Percentiles rank a stretch among this genome's conserved stretches.
Conservation (phyloP, 1,284 basidiomycete genomes). For the Naganishia sp. region DNA sequence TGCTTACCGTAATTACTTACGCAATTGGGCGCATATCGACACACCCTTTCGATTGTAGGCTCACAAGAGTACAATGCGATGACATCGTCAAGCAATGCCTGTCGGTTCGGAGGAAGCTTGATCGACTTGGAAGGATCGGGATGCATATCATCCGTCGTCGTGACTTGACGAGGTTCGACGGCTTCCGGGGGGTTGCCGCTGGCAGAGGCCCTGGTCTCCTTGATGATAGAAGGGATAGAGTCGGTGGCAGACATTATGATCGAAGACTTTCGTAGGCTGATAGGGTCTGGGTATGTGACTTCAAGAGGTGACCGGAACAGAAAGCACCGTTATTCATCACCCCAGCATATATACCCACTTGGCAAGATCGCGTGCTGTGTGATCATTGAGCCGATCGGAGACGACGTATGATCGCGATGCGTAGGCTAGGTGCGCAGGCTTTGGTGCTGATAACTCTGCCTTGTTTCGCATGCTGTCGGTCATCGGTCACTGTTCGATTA, state of each 20-base stretch:
- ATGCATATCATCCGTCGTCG: conserved; percentile 45
- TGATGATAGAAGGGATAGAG: conserved; percentile 38
- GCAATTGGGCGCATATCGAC: conserved; percentile 40
- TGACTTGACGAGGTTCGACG: conserved; percentile 42
- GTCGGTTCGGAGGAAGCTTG: conserved; percentile 40
- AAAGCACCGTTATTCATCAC: too few species aligned
- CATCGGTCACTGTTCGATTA: not conserved
- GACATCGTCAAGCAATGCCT: conserved; percentile 44
- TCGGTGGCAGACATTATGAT: conserved; percentile 3
- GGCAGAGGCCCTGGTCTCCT: conserved; percentile 40
- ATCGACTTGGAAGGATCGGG: conserved; percentile 42
- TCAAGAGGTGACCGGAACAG: too few species aligned
- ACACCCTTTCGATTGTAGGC: conserved; percentile 43
- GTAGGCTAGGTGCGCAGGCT: too few species aligned
- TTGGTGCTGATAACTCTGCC: too few species aligned
- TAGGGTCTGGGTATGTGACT: not conserved
- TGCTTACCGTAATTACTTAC: conserved; percentile 24
- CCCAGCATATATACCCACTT: too few species aligned
- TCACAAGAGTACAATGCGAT: conserved; percentile 44
- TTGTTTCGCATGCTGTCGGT: too few species aligned
- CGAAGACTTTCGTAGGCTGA: too few species aligned
- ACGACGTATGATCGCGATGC: too few species aligned
- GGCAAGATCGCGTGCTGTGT: too few species aligned
- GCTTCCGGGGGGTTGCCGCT: conserved; percentile 39
- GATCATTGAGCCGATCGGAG: too few species aligned